Base-by-base conservation (phyloP, 176 grass and related monocot genomes). In the Alloteropsis semialata region DNA sequence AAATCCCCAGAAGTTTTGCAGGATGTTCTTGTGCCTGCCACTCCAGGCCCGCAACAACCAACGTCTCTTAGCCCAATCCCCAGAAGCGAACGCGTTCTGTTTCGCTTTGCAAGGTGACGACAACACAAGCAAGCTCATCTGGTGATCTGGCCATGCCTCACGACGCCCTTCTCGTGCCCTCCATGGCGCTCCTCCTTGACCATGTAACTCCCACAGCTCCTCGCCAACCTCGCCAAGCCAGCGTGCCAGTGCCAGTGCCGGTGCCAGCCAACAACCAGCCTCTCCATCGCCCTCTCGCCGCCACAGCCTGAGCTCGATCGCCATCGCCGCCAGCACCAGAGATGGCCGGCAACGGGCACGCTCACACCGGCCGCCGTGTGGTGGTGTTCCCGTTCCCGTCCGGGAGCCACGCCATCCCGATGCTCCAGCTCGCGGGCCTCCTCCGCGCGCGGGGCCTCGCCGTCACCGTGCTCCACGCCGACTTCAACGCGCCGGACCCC, bases 401-500 rank as follows among this genome's bases (percentile, higher is more conserved):
- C 65, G 69, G 30, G 9, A 72, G 85, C 67, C 89, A 91, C 69
- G 81, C 65, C 43, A 49, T 45, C 42, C 76, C 85, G 3, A 91
- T 91, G 81, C 76, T 91, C 12, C 76, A 76, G 57, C 76, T 91
- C 5, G 89, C 39, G 1, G 51, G 8, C 25, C 30, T 91, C 70
- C 89, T 91, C 85, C 69, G 30, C 53, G 43, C 15, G 0, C 57
- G 81, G 0, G 85, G 85, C 13, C 73, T 91, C 60, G 42, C 16
- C 41, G 53, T 91, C 81, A 88, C 85, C 79, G 61, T 91, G 61
- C 44, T 91, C 75, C 85, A 81, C 85, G 45, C 85, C 81, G 17
- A 75, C 32, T 38, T 87, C 58, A 70, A 91, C 68, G 67, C 80
- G 6, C 84, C 72, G 1, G 81, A 91, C 72, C 50, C 76, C 8